These are phyloP conservation scores for Penicillium sp. DNA, from an alignment of 2,329 filamentous ascomycete genomes.

Conservation along the genomic window DNA sequence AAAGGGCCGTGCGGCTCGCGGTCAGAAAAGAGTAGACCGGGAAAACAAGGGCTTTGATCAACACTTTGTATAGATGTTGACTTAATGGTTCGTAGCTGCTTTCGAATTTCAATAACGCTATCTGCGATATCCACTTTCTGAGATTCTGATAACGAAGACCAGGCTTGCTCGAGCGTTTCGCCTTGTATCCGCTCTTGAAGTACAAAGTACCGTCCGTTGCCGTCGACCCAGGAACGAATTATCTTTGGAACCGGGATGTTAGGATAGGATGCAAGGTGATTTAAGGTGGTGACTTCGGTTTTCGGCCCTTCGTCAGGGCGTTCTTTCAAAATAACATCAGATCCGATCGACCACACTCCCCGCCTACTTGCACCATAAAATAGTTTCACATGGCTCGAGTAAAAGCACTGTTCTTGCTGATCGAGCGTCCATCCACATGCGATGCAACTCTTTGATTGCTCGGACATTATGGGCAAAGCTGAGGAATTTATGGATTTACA, in stretches of 20 bases:
- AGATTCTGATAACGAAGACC: neutral
- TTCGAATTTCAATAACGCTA: neutral
- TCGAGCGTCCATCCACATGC: neutral
- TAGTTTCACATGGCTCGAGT: neutral
- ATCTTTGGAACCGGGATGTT: neutral
- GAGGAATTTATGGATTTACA: too few relatives aligned
- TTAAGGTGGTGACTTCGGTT: neutral
- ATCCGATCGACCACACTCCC: neutral
- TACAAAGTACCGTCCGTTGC: neutral
- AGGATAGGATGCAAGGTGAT: neutral
- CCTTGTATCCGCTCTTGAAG: too few relatives aligned
- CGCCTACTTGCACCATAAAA: neutral
- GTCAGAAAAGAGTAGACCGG: conserved; percentile 12
- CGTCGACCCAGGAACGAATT: neutral
- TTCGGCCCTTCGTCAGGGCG: neutral
- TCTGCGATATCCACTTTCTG: neutral
- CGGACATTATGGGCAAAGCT: neutral
- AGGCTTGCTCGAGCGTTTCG: neutral
- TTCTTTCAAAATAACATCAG: neutral
- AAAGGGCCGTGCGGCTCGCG: conserved; percentile 14
- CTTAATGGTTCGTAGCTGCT: neutral
- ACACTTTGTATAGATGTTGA: neutral
- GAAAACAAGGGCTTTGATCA: neutral
- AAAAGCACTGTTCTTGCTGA: neutral
- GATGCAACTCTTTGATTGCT: neutral